Evolutionary conservation across 495 filamentous ascomycete species (phyloP).

Genomic region (Hyaloscypha variabilis): DNA sequence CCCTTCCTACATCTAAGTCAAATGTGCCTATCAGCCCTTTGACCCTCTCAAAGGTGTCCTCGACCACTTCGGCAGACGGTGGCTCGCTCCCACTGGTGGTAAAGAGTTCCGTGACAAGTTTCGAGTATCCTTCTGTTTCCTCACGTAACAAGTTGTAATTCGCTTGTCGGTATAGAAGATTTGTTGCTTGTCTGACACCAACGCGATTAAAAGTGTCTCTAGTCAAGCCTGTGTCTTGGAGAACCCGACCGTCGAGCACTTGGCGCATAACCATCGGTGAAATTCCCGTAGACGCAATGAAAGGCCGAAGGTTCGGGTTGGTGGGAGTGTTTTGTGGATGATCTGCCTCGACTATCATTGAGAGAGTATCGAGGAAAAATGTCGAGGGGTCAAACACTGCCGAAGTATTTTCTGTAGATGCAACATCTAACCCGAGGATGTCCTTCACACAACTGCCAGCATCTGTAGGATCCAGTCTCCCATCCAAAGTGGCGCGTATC

Average conservation of each 20-base stretch:
- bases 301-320: slow-evolving; percentile 46
- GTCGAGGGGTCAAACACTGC: slow-evolving; percentile 60
- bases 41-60: slow-evolving; percentile 70
- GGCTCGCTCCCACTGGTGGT: slow-evolving; percentile 69
- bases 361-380: slow-evolving; percentile 81
- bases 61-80: slow-evolving; percentile 63
- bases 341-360: slow-evolving; percentile 74
- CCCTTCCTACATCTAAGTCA: slow-evolving; percentile 90
- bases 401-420: slow-evolving; percentile 41
- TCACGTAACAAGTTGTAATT: slow-evolving; percentile 96
- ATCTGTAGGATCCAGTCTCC: slow-evolving; percentile 63
- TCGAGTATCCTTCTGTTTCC: slow-evolving; percentile 92
- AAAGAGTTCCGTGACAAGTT: slow-evolving; percentile 86
- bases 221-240: slow-evolving; percentile 76
- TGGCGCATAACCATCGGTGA: slow-evolving; percentile 73
- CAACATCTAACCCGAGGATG: slow-evolving; percentile 63
- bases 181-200: slow-evolving; percentile 85
- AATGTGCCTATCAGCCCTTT: slow-evolving; percentile 93
- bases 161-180: slow-evolving; percentile 89
- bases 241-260: slow-evolving; percentile 74
- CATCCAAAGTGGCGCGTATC: slow-evolving; percentile 69
- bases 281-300: slow-evolving; percentile 73
- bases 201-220: slow-evolving; percentile 82
- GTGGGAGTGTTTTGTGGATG: slow-evolving; percentile 26
- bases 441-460: slow-evolving; percentile 74